A percentile compares a stretch with the other conserved stretches of the same genome.
Conservation (phyloP, 306 rosid species). For the Gastrolobium bilobum region DNA sequence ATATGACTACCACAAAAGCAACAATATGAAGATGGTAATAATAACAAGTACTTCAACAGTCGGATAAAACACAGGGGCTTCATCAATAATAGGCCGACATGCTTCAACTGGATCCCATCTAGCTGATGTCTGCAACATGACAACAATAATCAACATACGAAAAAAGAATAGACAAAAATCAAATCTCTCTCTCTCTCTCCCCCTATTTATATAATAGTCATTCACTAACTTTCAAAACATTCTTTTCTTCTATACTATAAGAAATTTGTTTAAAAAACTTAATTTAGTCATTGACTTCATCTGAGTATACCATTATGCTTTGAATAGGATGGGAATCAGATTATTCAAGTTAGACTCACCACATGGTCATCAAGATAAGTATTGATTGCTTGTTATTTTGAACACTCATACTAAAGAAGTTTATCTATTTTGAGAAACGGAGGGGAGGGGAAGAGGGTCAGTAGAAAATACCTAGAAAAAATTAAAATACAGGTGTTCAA, state of each 20-base stretch:
- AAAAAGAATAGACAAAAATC: slow-evolving; percentile 18
- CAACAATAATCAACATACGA: slow-evolving; percentile 36
- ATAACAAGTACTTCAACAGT: slow-evolving; percentile 69
- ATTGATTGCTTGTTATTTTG: slow-evolving; percentile 9
- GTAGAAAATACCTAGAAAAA: background rate
- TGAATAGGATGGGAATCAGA: slow-evolving; percentile 20
- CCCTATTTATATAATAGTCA: background rate
- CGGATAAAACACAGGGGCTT: slow-evolving; percentile 92
- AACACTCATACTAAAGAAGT: slow-evolving; percentile 8
- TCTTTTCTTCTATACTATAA: background rate
- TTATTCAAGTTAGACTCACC: slow-evolving; percentile 22
- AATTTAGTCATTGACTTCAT: background rate
- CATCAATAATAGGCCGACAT: slow-evolving; percentile 79
- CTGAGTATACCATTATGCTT: background rate
- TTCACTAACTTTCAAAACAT: slow-evolving; percentile 1
- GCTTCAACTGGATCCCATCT: slow-evolving; percentile 85
- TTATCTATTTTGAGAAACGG: background rate
- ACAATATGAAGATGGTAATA: slow-evolving; percentile 19
- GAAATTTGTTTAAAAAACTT: slow-evolving; percentile 8
- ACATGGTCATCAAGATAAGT: slow-evolving; percentile 4
- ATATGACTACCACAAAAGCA: slow-evolving; percentile 15
- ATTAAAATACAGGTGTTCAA: background rate
- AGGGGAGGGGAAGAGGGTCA: background rate
- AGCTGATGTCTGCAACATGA: slow-evolving; percentile 68
- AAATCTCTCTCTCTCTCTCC: background rate